These are phyloP conservation scores for Thielaviopsis ethacetica DNA, from an alignment of 2,329 filamentous ascomycete genomes.

Conservation along the genomic window DNA sequence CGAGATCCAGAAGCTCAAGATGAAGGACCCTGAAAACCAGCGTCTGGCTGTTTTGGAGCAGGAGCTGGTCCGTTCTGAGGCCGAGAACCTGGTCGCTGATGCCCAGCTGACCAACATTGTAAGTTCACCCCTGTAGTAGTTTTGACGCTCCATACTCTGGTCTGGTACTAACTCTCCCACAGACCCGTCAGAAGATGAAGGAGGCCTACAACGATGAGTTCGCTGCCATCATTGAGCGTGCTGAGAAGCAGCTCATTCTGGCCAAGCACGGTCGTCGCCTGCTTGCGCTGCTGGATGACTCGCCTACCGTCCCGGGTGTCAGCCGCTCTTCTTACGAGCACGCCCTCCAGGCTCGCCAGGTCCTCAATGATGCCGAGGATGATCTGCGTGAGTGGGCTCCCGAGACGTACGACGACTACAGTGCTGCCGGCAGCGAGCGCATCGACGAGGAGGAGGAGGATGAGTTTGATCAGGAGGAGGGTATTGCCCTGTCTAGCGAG, in stretches of 20 bases:
- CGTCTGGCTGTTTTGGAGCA: constrained; percentile 78
- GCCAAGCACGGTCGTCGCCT: constrained; percentile 80
- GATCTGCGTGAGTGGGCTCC: constrained; percentile 63
- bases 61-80: constrained; percentile 89
- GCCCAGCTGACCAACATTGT: constrained; percentile 92
- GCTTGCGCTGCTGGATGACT: constrained; percentile 73
- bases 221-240: constrained; percentile 80
- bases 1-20: constrained; percentile 81
- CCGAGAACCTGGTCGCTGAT: constrained; percentile 89
- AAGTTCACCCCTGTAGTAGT: constrained; percentile 23
- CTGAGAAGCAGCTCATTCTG: constrained; percentile 91
- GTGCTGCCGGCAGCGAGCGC: constrained; percentile 3
- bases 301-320: constrained; percentile 77
- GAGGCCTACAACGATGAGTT: constrained; percentile 85
- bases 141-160: not conserved
- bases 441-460: constrained; percentile 10
- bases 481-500: not conserved
- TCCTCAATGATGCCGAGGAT: constrained; percentile 84
- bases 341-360: constrained; percentile 54
- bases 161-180: not conserved
- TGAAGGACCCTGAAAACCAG: constrained; percentile 76
- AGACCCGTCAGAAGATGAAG: constrained; percentile 93
- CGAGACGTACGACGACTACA: constrained; percentile 20
- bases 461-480: constrained; percentile 2
- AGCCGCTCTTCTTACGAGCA: constrained; percentile 50